Evolutionary conservation across 768 basidiomycete genomes (phyloP), one percentile per base, ranked within the genome.

Genomic region (Dentipellis sp.): DNA sequence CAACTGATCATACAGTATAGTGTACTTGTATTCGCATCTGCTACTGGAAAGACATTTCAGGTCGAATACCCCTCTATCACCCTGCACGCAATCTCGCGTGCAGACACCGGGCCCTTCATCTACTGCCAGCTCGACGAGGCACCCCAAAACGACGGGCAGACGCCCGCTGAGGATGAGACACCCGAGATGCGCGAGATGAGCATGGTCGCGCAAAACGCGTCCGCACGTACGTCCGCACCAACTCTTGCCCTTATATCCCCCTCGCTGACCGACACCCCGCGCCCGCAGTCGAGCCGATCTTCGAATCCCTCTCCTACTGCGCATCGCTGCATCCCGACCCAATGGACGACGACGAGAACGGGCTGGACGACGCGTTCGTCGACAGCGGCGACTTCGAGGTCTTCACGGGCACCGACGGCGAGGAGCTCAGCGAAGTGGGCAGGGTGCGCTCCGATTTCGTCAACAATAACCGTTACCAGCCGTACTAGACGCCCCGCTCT

Each of bases 91-190:
- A 79, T 94, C 54, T 91, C 93, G 0, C 84, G 92, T 47, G 77
- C 79, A 2, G 80, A 82, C 45, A 57, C 71, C 9, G 77, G 75
- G 0, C 84, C 89, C 3, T 86, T 83, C 7, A 79, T 98, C 66
- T 98, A 97, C 69, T 97, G 94, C 67, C 97, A 99, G 63, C 79
- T 98, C 10, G 94, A 97, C 63, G 91, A 91, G 51, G 70, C 71
- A n/a, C 71, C 67, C 17, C 29, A 29, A 29, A 65, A 61, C 5
- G 42, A 45, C 8, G 14, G 16, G 56, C 59, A 23, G 60, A 62
- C 42, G 10, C 46, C 58, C 21, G 60, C 62, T 21, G 75, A 74
- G 37, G 74, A 75, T 17, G 72, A 75, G n/a, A 69, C 67, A 55
- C 60, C 68, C 42, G 76, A 80, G 8, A 85, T 94, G 82, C 78